Base-by-base conservation (phyloP, 202 grass and related monocot genomes). In the Setaria viridis region DNA sequence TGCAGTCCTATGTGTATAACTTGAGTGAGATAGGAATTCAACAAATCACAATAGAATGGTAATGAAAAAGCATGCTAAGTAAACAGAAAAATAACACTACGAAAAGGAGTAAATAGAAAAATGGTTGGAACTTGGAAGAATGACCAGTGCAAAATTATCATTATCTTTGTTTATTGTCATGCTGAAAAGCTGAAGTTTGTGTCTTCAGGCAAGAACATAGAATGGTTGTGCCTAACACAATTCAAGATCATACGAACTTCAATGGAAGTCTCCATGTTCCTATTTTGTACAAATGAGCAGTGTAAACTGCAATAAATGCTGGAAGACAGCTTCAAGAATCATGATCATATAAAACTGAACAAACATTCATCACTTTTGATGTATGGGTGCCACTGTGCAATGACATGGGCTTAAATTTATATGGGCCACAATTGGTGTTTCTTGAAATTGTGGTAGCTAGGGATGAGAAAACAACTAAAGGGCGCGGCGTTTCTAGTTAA, bases 1-100 rank as follows among this genome's bases (percentile, higher is more conserved):
- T 90, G 67, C 33, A 55, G 29, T 55, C 91, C 91, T 93, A 69
- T 45, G 49, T 39, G 62, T 42, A 89, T 6, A 43, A 70, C 80
- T 79, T 62, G 74, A 72, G 47, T 85, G 17, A 80, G 88, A 82
- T n/a, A 69, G n/a, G 30, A 75, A 79, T 74, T 76, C 16, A 17
- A 75, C 8, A 88, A 25, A 85, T 55, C 54, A 9, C 7, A 85
- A 60, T 16, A 82, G 37, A 74, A 74, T 21, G 75, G 32, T 51
- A 56, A 41, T 0, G 5, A 63, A 73, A 82, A 67, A 75, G n/a
- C 37, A 16, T 32, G 63, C 54, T 19, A 51, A 80, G 80, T 29
- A 30, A 68, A 42, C 7, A n/a, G 64, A 60, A 64, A 85, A 74
- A 54, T 19, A 74, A 1, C 1, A 35, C 0, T 19, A 16, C 3